phyloP scores from a whole-genome alignment of 805 yeast genomes.

The Ogataea henricii region DNA sequence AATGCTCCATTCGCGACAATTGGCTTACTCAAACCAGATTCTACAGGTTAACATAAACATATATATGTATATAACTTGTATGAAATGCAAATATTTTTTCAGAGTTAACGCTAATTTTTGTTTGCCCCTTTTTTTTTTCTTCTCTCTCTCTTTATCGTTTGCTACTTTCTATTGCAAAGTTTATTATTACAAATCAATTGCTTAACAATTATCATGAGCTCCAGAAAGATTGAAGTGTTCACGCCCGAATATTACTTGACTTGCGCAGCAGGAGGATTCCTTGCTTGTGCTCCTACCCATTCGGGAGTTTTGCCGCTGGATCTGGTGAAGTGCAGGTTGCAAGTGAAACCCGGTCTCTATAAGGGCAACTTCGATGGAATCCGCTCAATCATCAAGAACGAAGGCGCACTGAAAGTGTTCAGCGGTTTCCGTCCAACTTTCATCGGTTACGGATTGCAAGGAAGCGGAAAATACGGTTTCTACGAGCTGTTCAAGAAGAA shows the following conservation, averaged over 20 bases:
- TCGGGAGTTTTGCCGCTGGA: constrained; percentile 91
- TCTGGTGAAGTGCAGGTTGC: constrained; percentile 90
- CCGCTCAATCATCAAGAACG: constrained; percentile 66
- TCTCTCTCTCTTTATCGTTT: not conserved
- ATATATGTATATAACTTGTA: not conserved
- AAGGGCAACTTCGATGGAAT: constrained; percentile 81
- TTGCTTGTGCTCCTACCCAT: constrained; percentile 98
- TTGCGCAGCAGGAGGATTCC: constrained; percentile 74
- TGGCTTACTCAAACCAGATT: not conserved
- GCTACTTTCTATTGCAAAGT: not conserved
- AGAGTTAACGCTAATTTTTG: not conserved
- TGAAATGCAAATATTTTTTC: not conserved
- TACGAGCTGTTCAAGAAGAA: constrained; percentile 87
- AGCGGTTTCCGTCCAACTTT: constrained; percentile 93
- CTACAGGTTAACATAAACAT: not conserved
- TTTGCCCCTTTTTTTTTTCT: not conserved
- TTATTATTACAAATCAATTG: not conserved
- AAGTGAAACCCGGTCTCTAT: constrained; percentile 76
- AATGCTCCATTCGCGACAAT: not conserved
- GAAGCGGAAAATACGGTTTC: constrained; percentile 96
- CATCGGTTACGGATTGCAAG: constrained; percentile 92
- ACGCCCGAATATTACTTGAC: constrained; percentile 67
- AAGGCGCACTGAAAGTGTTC: constrained; percentile 75
- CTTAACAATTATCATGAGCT: constrained; percentile 7
- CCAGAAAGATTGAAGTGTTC: constrained; percentile 49